These are phyloP conservation scores for Fusarium sp. DNA, from an alignment of 2,329 filamentous ascomycete species.

Conservation along the genomic window DNA sequence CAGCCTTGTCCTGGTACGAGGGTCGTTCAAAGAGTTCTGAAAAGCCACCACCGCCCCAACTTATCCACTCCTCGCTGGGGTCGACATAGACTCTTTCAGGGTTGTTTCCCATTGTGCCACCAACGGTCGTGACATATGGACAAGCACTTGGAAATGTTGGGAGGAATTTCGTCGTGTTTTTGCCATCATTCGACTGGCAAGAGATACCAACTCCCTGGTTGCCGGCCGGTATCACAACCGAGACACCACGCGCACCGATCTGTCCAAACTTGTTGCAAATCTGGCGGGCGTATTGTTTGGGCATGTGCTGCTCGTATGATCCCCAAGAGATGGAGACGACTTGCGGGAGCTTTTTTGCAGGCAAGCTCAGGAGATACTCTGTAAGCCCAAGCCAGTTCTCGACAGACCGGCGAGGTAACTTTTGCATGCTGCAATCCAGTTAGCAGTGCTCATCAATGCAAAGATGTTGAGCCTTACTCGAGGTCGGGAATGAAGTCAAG, in stretches of 20 bases:
- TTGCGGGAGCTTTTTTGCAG: conserved; percentile 66
- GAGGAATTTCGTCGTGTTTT: conserved; percentile 49
- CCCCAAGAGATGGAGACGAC: conserved; percentile 78
- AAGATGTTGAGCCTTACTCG: conserved; percentile 45
- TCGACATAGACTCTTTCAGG: conserved; percentile 63
- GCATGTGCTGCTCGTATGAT: conserved; percentile 73
- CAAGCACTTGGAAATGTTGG: conserved; percentile 55
- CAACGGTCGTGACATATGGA: conserved; percentile 72
- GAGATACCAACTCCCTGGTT: conserved; percentile 58
- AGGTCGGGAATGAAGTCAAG: conserved; percentile 49
- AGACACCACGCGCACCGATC: conserved; percentile 73
- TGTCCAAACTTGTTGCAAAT: conserved; percentile 69
- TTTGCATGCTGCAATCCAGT: neutral
- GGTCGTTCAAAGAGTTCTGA: conserved; percentile 59
- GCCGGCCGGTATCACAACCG: conserved; percentile 73
- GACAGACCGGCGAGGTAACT: conserved; percentile 52
- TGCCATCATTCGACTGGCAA: conserved; percentile 53
- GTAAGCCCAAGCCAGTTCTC: conserved; percentile 76
- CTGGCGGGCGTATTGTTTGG: conserved; percentile 64
- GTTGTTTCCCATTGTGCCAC: conserved; percentile 62
- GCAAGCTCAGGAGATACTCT: conserved; percentile 66
- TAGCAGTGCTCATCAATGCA: neutral
- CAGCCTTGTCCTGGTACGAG: conserved; percentile 58
- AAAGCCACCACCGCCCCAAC: conserved; percentile 62
- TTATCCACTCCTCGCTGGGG: conserved; percentile 59